Percentiles rank a stretch among this genome's conserved stretches.
phyloP scores from a whole-genome alignment of 495 filamentous ascomycete genomes.

The Trichocladium antarcticum region DNA sequence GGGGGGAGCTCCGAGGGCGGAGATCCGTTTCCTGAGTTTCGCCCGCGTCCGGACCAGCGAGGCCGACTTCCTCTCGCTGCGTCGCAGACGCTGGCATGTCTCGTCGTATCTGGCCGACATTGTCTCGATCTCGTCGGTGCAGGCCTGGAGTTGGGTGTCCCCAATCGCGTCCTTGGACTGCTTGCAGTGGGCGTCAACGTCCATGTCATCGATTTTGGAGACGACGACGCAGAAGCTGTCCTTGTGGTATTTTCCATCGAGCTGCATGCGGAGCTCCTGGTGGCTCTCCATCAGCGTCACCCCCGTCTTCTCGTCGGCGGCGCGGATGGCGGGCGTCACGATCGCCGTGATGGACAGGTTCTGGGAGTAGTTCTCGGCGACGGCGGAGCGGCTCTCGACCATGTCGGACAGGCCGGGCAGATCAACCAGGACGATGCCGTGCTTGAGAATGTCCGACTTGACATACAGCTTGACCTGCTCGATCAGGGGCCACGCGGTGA shows the following conservation, averaged over 20 bases:
- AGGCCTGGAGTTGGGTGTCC: not conserved
- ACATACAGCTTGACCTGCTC: constrained; percentile 17
- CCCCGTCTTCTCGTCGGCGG: constrained; percentile 16
- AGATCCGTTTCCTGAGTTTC: not conserved
- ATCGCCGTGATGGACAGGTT: constrained; percentile 9
- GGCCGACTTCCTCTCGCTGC: not conserved
- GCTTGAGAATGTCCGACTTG: constrained; percentile 13
- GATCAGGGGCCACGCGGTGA: constrained; percentile 19
- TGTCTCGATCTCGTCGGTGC: not conserved
- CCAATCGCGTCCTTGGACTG: not conserved
- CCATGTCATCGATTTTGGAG: constrained; percentile 19
- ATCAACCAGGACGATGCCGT: constrained; percentile 18
- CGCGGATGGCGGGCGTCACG: constrained; percentile 12
- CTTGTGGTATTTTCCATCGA: constrained; percentile 15
- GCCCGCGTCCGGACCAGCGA: not conserved
- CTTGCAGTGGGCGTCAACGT: constrained; percentile 7
- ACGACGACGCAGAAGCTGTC: constrained; percentile 14
- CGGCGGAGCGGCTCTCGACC: constrained; percentile 9
- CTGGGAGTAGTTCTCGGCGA: constrained; percentile 11
- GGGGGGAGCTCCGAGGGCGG: no score
- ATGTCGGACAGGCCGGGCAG: constrained; percentile 19
- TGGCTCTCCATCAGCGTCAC: constrained; percentile 11
- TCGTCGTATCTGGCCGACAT: not conserved
- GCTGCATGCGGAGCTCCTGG: constrained; percentile 15
- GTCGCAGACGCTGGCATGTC: not conserved